Conservation (phyloP, 768 basidiomycete genomes). For the Pholiota microspora region DNA sequence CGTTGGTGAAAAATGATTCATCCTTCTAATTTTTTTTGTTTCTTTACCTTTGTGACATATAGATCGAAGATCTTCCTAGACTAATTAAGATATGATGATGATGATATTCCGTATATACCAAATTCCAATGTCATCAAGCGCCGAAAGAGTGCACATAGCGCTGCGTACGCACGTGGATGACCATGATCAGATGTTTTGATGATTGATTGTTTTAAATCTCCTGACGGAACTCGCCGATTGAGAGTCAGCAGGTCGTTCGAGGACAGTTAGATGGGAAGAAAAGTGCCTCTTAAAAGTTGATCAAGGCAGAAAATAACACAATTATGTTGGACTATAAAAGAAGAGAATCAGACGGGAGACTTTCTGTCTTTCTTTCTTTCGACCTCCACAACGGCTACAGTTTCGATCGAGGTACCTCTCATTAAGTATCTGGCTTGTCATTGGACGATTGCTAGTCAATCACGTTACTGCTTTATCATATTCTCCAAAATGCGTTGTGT, state of each 20-base stretch:
- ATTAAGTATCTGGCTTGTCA: too few relatives aligned
- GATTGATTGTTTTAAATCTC: too few relatives aligned
- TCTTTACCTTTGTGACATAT: too few relatives aligned
- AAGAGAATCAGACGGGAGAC: background rate
- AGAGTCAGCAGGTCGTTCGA: background rate
- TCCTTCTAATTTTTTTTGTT: too few relatives aligned
- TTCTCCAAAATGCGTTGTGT: background rate
- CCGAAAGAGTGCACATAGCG: too few relatives aligned
- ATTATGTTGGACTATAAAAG: background rate
- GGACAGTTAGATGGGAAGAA: background rate
- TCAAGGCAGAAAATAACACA: background rate
- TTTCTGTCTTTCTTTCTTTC: background rate
- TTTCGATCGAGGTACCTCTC: too few relatives aligned
- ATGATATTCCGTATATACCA: too few relatives aligned
- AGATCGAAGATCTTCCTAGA: too few relatives aligned
- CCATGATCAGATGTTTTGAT: background rate
- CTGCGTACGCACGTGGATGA: too few relatives aligned
- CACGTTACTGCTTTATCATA: constrained; percentile 10
- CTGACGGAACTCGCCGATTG: background rate
- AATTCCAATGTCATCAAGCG: too few relatives aligned
- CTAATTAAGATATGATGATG: too few relatives aligned
- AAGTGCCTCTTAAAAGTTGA: background rate
- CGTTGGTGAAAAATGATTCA: too few relatives aligned
- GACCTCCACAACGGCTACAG: background rate
- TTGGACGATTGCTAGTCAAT: background rate